Evolutionary conservation across 1,284 basidiomycete species (phyloP), one percentile per base, ranked within the genome.

Genomic region (Cutaneotrichosporon sp.): DNA sequence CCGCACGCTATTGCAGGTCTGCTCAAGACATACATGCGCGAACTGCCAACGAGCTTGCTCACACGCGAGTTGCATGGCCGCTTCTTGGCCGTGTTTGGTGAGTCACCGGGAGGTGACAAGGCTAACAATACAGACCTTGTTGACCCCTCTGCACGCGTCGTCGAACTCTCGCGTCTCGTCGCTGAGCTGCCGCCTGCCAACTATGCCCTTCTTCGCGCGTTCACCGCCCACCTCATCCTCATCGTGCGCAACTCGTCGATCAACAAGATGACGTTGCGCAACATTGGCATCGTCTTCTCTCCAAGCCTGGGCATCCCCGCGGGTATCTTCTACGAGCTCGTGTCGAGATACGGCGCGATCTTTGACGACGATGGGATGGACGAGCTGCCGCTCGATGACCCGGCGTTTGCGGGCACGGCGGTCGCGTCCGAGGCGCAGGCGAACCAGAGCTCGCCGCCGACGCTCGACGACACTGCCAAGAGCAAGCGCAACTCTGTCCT

Each of bases 191-290:
- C 95, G 2, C 81, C 95, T 27, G 87, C 90, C 67, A 98, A 99
- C 80, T 99, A 98, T 79, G 91, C 90, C 63, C 83, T 99, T 29
- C 85, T 99, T 55, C 89, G 95, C 22, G 92, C 93, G 8, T 84
- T 98, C 56, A 94, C 91, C 13, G 91, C 93, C n/a, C 95, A 99
- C 79, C 83, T 99, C 60, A 97, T 97, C 72, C 85, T 95, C 59
- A 91, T 99, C 71, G 93, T 97, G 51, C 89, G 93, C 77, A 93
- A 97, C 75, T 86, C 92, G 18, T 77, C 86, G 49, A 82, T 89
- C 63, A 98, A 98, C 86, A 99, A 97, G 84, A 99, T 99, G 97
- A 97, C 91, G 49, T 89, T 99, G 86, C 87, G 95, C 36, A 99
- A 99, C 75, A 92, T 99, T 29, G 94, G 95, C 22, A 99, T 99